Percentiles rank a stretch among this genome's conserved stretches.
These are phyloP conservation scores for Plasmodium fragile DNA, from an alignment of 169 alveolate genomes.

Conservation along the genomic window DNA sequence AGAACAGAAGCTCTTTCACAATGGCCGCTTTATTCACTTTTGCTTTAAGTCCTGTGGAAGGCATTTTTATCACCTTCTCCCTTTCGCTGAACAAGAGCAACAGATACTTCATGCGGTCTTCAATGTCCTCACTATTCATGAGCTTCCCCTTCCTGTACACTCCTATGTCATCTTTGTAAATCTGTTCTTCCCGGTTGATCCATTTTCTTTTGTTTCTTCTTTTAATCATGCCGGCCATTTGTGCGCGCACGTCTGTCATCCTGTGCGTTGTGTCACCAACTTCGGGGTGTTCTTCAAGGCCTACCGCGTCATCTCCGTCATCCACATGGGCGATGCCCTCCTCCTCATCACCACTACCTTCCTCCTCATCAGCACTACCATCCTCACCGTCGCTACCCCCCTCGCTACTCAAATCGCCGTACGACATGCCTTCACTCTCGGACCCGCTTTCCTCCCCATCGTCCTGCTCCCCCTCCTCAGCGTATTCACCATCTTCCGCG, in stretches of 20 bases:
- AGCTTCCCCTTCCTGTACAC: slow-evolving; percentile 33
- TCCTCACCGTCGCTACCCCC: slow-evolving; percentile 84
- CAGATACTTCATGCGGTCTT: slow-evolving; percentile 70
- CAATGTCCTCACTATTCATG: slow-evolving; percentile 64
- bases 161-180: slow-evolving; percentile 36
- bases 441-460: slow-evolving; percentile 80
- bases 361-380: slow-evolving; percentile 66
- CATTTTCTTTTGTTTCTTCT: slow-evolving; percentile 11
- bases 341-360: slow-evolving; percentile 14
- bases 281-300: neutral
- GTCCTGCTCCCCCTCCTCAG: slow-evolving; percentile 75
- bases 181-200: slow-evolving; percentile 26
- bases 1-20: slow-evolving; percentile 46
- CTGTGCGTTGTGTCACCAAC: neutral
- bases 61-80: neutral
- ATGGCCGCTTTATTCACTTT: slow-evolving; percentile 8
- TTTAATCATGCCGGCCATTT: neutral
- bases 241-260: neutral
- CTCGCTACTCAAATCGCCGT: slow-evolving; percentile 82
- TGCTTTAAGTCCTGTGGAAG: neutral
- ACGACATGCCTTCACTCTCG: slow-evolving; percentile 84
- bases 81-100: slow-evolving; percentile 22
- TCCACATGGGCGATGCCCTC: slow-evolving; percentile 5
- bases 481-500: slow-evolving; percentile 74
- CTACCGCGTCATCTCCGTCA: slow-evolving; percentile 17